These are phyloP conservation scores for Rutstroemia sp. DNA, from an alignment of 2,329 filamentous ascomycete species.

Conservation along the genomic window DNA sequence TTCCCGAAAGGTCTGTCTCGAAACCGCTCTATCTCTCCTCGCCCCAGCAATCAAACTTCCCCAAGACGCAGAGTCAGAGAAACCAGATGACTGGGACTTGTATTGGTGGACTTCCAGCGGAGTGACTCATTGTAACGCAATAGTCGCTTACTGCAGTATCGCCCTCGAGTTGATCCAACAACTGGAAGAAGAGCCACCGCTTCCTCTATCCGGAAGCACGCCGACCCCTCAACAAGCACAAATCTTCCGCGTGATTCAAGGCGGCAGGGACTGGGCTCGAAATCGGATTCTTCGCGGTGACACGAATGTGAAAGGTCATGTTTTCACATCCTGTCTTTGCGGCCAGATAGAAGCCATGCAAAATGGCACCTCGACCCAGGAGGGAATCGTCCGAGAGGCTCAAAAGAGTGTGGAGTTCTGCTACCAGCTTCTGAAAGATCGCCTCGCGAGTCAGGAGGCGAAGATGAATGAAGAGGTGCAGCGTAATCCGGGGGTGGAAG, in stretches of 20 bases:
- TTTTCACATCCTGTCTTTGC: conserved; percentile 35
- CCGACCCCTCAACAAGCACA: background rate
- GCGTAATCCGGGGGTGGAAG: background rate
- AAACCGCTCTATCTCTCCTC: conserved; percentile 30
- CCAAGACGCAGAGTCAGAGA: background rate
- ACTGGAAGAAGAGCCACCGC: conserved; percentile 13
- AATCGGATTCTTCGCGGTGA: conserved; percentile 32
- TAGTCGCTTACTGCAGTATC: conserved; percentile 1
- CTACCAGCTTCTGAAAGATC: conserved; percentile 12
- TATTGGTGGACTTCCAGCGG: background rate
- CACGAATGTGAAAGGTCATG: conserved; percentile 38
- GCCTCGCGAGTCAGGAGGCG: background rate
- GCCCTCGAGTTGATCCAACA: conserved; percentile 14
- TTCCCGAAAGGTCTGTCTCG: conserved; percentile 41
- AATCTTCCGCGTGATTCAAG: background rate
- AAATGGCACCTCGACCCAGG: conserved; percentile 9
- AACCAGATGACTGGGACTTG: conserved; percentile 1
- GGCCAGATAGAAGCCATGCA: conserved; percentile 33
- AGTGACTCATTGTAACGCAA: background rate
- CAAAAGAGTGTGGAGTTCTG: conserved; percentile 15
- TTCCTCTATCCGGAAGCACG: background rate
- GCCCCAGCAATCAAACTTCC: conserved; percentile 1
- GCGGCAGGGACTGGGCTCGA: background rate
- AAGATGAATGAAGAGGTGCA: background rate
- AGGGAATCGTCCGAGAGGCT: conserved; percentile 14